Evolutionary conservation across 306 rosid species (phyloP).

Genomic region (Dryas alaskensis): DNA sequence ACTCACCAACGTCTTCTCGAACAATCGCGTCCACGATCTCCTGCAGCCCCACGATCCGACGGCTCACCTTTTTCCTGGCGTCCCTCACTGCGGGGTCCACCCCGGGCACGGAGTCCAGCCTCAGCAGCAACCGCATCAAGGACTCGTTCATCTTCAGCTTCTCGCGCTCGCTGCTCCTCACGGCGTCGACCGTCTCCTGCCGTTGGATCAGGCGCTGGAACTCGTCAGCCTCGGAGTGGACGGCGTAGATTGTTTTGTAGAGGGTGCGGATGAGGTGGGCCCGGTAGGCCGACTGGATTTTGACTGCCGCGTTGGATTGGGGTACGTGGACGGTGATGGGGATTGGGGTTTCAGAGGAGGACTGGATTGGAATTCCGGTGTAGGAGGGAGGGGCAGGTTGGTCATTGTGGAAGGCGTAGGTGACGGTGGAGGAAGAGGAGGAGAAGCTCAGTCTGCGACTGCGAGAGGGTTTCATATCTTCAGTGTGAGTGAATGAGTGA

Average conservation of each 20-base stretch:
- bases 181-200: constrained; percentile 92
- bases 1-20: constrained; percentile 33
- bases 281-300: constrained; percentile 73
- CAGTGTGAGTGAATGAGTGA: background rate
- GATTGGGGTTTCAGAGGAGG: constrained; percentile 26
- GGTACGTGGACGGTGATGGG: constrained; percentile 31
- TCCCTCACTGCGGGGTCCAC: constrained; percentile 76
- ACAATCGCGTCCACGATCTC: constrained; percentile 72
- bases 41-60: constrained; percentile 86
- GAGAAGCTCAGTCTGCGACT: constrained; percentile 22
- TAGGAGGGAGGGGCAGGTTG: constrained; percentile 47
- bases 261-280: constrained; percentile 66
- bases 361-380: constrained; percentile 36
- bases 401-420: constrained; percentile 48
- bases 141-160: constrained; percentile 77
- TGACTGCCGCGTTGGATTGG: constrained; percentile 41
- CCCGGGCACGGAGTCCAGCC: constrained; percentile 84
- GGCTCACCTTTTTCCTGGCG: constrained; percentile 74
- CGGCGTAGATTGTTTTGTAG: constrained; percentile 52
- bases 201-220: constrained; percentile 66
- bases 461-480: constrained; percentile 43
- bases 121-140: constrained; percentile 66
- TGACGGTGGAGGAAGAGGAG: constrained; percentile 38
- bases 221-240: constrained; percentile 54
- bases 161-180: constrained; percentile 60